Conservation (phyloP, 2,329 filamentous ascomycete species). For the Chaetomiaceae sp. region DNA sequence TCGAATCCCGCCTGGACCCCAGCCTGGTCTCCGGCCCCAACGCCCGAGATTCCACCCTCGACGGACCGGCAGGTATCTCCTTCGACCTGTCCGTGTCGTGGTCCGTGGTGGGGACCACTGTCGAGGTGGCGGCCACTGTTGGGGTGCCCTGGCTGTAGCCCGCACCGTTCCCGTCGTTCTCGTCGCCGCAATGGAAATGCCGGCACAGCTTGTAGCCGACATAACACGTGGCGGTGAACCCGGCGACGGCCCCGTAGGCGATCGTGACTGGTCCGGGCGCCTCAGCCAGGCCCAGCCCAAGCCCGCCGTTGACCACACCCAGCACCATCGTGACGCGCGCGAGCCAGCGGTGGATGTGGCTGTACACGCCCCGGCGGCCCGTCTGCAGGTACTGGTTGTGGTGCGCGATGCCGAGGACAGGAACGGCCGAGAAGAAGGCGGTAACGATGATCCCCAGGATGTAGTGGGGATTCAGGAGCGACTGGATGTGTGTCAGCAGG, state of each 20-base stretch:
- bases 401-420: constrained; percentile 54
- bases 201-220: neutral
- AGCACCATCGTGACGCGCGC: constrained; percentile 55
- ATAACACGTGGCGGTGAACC: constrained; percentile 45
- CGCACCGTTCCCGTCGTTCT: neutral
- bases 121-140: too few relatives aligned
- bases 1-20: too few relatives aligned
- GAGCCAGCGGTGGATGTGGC: constrained; percentile 58
- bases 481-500: too few relatives aligned
- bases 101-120: neutral
- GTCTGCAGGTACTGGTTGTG: constrained; percentile 50
- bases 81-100: too few relatives aligned
- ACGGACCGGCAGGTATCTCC: too few relatives aligned
- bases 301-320: constrained; percentile 59
- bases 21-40: too few relatives aligned
- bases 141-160: too few relatives aligned
- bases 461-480: constrained; percentile 53
- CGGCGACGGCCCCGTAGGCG: constrained; percentile 54
- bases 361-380: constrained; percentile 45
- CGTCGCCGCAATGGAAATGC: neutral
- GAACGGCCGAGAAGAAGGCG: constrained; percentile 53
- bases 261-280: constrained; percentile 41
- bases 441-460: constrained; percentile 53
- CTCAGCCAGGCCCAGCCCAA: constrained; percentile 51
- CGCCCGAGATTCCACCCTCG: too few relatives aligned